Conservation (phyloP, 139 green algal genomes). For the Coelastrella sp. region DNA sequence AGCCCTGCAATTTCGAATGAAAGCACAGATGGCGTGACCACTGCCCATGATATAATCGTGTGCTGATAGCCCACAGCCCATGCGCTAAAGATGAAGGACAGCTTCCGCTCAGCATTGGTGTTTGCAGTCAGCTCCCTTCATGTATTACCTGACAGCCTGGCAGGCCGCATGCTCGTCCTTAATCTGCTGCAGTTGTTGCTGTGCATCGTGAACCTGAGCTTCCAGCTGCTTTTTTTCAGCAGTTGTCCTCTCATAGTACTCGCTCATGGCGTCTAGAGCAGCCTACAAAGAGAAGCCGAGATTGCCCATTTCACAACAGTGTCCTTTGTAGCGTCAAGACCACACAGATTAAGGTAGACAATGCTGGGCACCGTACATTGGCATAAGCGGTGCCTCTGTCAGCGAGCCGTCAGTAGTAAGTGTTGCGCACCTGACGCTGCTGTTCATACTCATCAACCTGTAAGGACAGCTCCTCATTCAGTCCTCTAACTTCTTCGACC, state of each 20-base stretch:
- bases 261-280: slow-evolving; percentile 23
- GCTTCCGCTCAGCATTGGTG: neutral
- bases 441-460: slow-evolving; percentile 17
- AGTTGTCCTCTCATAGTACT: neutral
- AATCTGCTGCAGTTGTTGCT: slow-evolving; percentile 37
- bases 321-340: too few species aligned
- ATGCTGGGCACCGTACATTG: too few species aligned
- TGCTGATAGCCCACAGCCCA: neutral
- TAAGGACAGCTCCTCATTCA: neutral
- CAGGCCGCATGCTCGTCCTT: slow-evolving; percentile 22
- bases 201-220: neutral
- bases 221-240: slow-evolving; percentile 21
- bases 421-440: slow-evolving; percentile 14
- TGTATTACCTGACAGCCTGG: slow-evolving; percentile 13
- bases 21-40: too few species aligned
- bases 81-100: neutral
- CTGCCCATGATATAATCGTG: neutral
- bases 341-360: too few species aligned
- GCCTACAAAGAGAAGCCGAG: neutral
- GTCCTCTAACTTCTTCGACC: neutral
- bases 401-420: neutral
- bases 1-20: neutral
- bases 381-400: too few species aligned
- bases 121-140: neutral
- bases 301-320: neutral